Conservation (phyloP, 2,329 filamentous ascomycete genomes). For the Penicillium verrucosum region DNA sequence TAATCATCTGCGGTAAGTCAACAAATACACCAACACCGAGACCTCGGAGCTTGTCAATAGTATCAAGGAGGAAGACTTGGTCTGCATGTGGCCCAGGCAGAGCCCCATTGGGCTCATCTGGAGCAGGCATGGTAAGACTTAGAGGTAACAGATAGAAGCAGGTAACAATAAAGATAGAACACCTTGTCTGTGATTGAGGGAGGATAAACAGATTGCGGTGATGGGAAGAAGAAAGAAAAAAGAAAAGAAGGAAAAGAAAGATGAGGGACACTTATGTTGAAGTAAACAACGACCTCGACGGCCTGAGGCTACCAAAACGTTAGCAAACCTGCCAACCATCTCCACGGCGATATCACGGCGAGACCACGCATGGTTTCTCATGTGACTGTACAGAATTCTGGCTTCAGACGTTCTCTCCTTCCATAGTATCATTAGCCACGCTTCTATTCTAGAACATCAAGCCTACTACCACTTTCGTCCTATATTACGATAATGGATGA, state of each 20-base stretch:
- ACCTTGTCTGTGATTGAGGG: not conserved
- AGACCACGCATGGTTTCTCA: no score
- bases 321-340: no score
- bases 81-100: not conserved
- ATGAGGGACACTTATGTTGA: no score
- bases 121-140: not conserved
- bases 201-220: not conserved
- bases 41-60: slow-evolving; percentile 52
- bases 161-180: not conserved
- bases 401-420: not conserved
- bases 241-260: not conserved
- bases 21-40: slow-evolving; percentile 50
- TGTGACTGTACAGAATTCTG: not conserved
- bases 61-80: slow-evolving; percentile 45
- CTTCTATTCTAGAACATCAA: no score
- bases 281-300: no score
- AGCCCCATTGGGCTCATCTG: not conserved
- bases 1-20: slow-evolving; percentile 54
- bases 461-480: no score
- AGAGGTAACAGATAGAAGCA: not conserved
- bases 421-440: not conserved
- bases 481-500: no score
- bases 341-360: no score
- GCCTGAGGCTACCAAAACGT: no score
- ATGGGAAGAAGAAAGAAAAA: not conserved